These are phyloP conservation scores for Incumbomyces delicatus DNA, from an alignment of 2,329 filamentous ascomycete species.

Conservation along the genomic window DNA sequence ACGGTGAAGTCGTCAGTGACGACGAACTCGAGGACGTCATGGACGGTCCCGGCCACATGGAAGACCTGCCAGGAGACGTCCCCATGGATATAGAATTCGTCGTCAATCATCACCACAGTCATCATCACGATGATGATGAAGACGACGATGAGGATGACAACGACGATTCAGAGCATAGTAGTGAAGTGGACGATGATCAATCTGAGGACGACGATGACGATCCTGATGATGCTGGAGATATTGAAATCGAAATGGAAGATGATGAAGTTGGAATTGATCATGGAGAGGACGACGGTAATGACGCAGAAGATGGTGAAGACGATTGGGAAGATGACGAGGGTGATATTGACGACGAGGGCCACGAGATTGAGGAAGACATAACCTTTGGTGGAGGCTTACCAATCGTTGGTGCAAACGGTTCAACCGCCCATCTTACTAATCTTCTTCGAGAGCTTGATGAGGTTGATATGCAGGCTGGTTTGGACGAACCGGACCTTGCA, in stretches of 20 bases:
- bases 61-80: constrained; percentile 53
- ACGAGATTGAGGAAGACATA: constrained; percentile 33
- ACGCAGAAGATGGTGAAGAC: constrained; percentile 31
- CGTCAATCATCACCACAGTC: constrained; percentile 57
- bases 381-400: not conserved
- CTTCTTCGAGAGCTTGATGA: constrained; percentile 19
- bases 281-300: constrained; percentile 22
- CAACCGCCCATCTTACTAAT: constrained; percentile 27
- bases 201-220: constrained; percentile 48
- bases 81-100: constrained; percentile 74
- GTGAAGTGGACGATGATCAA: constrained; percentile 33
- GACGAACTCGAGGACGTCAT: constrained; percentile 73
- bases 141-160: constrained; percentile 49
- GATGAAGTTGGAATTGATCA: constrained; percentile 33
- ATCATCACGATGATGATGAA: constrained; percentile 51
- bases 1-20: constrained; percentile 80
- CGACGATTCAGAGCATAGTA: constrained; percentile 47
- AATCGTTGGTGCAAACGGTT: constrained; percentile 27
- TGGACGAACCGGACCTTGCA: constrained; percentile 12
- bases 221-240: constrained; percentile 48
- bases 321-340: constrained; percentile 43
- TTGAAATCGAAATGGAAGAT: constrained; percentile 46
- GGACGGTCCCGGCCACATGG: constrained; percentile 60
- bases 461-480: constrained; percentile 5
- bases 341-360: constrained; percentile 34